Conservation (phyloP, 768 basidiomycete species). For the Termitomyces sp. region DNA sequence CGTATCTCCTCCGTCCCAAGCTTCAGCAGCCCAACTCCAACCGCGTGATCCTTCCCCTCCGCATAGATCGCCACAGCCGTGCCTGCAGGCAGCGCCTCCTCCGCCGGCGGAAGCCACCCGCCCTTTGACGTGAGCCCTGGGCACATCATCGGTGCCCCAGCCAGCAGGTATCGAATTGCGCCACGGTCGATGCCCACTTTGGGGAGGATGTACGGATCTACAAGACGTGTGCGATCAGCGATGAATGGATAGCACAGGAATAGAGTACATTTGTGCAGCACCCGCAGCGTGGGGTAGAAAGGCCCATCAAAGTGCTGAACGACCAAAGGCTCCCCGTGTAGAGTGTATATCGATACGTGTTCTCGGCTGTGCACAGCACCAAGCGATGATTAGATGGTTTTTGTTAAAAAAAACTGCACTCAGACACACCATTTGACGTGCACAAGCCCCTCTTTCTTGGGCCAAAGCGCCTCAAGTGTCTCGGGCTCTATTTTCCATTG, state of each 20-base stretch:
- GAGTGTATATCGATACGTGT: constrained; percentile 89
- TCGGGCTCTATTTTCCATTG: constrained; percentile 83
- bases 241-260: neutral
- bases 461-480: constrained; percentile 90
- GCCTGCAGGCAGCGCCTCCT: constrained; percentile 62
- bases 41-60: constrained; percentile 94
- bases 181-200: constrained; percentile 91
- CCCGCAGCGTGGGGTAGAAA: constrained; percentile 80
- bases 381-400: constrained; percentile 17
- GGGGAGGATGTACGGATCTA: constrained; percentile 91
- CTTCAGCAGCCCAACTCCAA: constrained; percentile 82
- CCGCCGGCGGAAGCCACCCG: constrained; percentile 78
- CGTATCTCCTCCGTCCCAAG: constrained; percentile 87
- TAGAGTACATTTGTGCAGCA: constrained; percentile 88
- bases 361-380: constrained; percentile 67
- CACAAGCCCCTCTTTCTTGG: constrained; percentile 94
- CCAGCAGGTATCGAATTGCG: constrained; percentile 94
- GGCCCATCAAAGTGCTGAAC: constrained; percentile 98
- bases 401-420: constrained; percentile 6
- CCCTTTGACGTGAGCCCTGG: constrained; percentile 94
- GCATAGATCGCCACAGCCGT: constrained; percentile 86
- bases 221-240: neutral
- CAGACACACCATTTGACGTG: constrained; percentile 88
- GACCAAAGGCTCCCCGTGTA: constrained; percentile 84
- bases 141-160: constrained; percentile 95